Base-by-base conservation (phyloP, 2,329 filamentous ascomycete genomes). In the Alternaria sp. region DNA sequence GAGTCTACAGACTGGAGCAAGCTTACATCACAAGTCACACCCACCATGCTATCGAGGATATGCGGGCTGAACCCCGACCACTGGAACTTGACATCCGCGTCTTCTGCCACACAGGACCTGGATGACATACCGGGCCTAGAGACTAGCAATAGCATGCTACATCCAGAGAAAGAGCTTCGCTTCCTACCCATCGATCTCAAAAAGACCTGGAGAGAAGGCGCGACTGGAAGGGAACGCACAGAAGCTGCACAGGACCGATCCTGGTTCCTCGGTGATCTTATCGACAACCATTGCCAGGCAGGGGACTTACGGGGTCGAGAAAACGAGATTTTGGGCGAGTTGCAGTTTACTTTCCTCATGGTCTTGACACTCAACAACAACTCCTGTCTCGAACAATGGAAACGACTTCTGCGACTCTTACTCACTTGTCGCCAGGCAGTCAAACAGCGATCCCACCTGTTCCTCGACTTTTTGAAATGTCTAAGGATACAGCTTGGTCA, bases 301-400 rank as follows among this genome's bases (percentile, higher is more conserved):
- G 62, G 67, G 16, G 63, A 71, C 43, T 53, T 66, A 28, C 67
- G 70, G 32, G 64, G 52, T 20, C 68, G 59, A 46, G 76, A 79
- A 57, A 65, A 64, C 39, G 73, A 75, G 51, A 73, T 80, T 12
- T 72, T 89, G 14, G 88, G 86, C 16, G 88, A 89, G 68, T 68
- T 89, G 55, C 86, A 89, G 65, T 87, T 89, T 68, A 82, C 82
- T 32, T 89, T 89, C 66, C 74, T 89, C 9, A 88, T 87, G 84
- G 81, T 87, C 2, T 69, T 89, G 59, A 88, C 86, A 5, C 78
- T 89, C 63, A 88, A 88, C 79, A 90, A 89, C 70, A 88, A 86
- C 71, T 88, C 87, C 2, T 89, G 87, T 68, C 77, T 89, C 4
- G 86, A 89, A 71, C 87, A 89, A 70, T 90, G 88, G 88, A 88